These are phyloP conservation scores for Hypoxylon sp. DNA, from an alignment of 2,329 filamentous ascomycete species.

Conservation along the genomic window DNA sequence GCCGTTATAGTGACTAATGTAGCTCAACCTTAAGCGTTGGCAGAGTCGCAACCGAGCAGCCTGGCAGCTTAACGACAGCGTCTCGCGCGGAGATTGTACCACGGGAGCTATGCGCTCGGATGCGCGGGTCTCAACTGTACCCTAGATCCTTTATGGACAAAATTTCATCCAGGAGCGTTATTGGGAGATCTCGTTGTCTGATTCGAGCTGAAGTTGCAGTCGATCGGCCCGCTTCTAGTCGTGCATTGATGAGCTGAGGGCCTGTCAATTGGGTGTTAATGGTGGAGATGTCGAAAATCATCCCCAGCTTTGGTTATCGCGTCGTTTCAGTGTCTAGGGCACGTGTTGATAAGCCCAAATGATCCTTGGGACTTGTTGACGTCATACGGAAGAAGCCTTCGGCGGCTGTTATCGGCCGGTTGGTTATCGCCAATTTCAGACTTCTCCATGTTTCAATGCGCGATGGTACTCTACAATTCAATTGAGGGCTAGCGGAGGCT, in stretches of 20 bases:
- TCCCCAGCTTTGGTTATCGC: slow-evolving; percentile 44
- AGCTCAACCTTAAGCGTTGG: slow-evolving; percentile 12
- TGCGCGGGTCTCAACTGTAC: slow-evolving; percentile 22
- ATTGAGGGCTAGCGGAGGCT: slow-evolving; percentile 20
- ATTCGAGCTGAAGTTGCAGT: slow-evolving; percentile 33
- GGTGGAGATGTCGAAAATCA: slow-evolving; percentile 42
- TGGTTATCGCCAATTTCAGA: slow-evolving; percentile 5
- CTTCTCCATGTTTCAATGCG: slow-evolving; percentile 3
- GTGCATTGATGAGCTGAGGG: slow-evolving; percentile 12
- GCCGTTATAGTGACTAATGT: slow-evolving; percentile 10
- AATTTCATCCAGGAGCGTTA: slow-evolving; percentile 36
- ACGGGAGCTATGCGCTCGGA: slow-evolving; percentile 18
- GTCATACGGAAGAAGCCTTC: slow-evolving; percentile 32
- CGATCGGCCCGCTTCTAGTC: slow-evolving; percentile 34
- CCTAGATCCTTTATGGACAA: slow-evolving; percentile 20
- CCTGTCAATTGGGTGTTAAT: slow-evolving; percentile 24
- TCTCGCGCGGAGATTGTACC: slow-evolving; percentile 13
- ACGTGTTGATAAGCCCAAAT: slow-evolving; percentile 50
- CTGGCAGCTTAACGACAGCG: slow-evolving; percentile 6
- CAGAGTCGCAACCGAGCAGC: slow-evolving; percentile 15
- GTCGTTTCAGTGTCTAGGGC: slow-evolving; percentile 46
- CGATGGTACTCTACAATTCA: not conserved
- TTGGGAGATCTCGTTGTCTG: slow-evolving; percentile 33
- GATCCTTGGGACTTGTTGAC: slow-evolving; percentile 33
- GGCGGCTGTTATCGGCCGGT: slow-evolving; percentile 15